Evolutionary conservation across 768 basidiomycete species (phyloP), one percentile per base, ranked within the genome.

Genomic region (Suillus plorans): DNA sequence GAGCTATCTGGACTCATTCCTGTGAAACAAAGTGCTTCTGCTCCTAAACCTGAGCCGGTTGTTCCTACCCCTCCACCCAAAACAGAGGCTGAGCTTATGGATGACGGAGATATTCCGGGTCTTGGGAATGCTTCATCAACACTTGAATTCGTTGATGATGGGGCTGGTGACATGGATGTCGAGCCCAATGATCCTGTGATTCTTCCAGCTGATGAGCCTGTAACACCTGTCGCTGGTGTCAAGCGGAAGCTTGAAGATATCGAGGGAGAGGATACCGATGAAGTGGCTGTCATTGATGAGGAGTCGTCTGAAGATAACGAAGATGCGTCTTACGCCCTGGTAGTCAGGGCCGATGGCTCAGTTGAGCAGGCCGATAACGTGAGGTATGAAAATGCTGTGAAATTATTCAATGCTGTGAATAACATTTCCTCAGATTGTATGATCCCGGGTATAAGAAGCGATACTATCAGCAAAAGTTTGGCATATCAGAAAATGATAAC

Each of bases 361-460:
- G 96, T 98, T 36, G 92, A 96, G 62, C 96, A 99, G 76, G 89
- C 89, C 68, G 97, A 99, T 72, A 89, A 87, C 44, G 94, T 99
- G 70, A 90, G 89, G 96, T 96, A 76, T 69, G 91, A 81, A 70
- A 22, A 20, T 57, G 41, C 44, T 42, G 34, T 67, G 39, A 62
- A 42, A n/a, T 37, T 57, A 52, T 31, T 41, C 39, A 20, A 56
- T 28, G 9, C 50, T 31, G 56, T 28, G 47, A 64, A 47, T 69
- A 62, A 66, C 42, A 16, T 28, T 64, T 58, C 57, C 37, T 31
- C 65, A 98, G 97, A 73, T 80, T 99, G 25, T 99, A 94, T 89
- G 95, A 99, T 76, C 89, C 95, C 2, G 97, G 97, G 34, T 99
- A 99, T 77, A 89, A 87, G 74, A 94, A 96, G 69, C 87, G 97